phyloP scores from a whole-genome alignment of 257 asterid species.

The Penstemon barbatus region DNA sequence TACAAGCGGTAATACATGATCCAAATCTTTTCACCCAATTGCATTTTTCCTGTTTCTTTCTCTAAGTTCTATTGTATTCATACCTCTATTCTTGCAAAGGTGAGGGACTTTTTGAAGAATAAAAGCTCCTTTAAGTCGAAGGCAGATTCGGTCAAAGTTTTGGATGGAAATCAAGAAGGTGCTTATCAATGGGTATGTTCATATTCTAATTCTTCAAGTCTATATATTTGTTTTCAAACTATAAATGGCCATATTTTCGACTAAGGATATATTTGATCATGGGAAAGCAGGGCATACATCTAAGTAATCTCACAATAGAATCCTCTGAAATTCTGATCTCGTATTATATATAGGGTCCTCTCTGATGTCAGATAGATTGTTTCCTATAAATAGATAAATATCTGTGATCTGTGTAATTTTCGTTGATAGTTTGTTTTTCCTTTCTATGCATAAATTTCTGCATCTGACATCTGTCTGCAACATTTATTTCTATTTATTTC shows the following conservation, averaged over 20 bases:
- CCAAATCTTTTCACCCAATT: constrained; percentile 4
- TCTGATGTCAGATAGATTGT: no score
- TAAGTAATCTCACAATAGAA: not conserved
- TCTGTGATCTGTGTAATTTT: no score
- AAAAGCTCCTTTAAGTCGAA: constrained; percentile 61
- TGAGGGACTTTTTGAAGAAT: constrained; percentile 65
- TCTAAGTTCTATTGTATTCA: constrained; percentile 16
- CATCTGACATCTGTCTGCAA: no score
- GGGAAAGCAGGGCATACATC: not conserved
- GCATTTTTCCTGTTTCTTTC: constrained; percentile 1
- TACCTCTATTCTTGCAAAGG: constrained; percentile 42
- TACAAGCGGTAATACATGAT: constrained; percentile 66
- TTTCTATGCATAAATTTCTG: no score
- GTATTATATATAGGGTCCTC: not conserved
- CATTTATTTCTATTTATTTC: no score
- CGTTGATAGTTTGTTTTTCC: no score
- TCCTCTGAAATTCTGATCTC: not conserved
- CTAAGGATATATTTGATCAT: no score
- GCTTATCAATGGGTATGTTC: constrained; percentile 78
- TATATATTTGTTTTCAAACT: not conserved
- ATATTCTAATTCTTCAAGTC: constrained; percentile 9
- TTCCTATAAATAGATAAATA: no score
- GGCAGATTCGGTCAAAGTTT: constrained; percentile 65
- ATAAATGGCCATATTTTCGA: not conserved
- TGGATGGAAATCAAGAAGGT: constrained; percentile 85